phyloP scores from a whole-genome alignment of 2,329 filamentous ascomycete genomes.

The Aspergillus sojae region DNA sequence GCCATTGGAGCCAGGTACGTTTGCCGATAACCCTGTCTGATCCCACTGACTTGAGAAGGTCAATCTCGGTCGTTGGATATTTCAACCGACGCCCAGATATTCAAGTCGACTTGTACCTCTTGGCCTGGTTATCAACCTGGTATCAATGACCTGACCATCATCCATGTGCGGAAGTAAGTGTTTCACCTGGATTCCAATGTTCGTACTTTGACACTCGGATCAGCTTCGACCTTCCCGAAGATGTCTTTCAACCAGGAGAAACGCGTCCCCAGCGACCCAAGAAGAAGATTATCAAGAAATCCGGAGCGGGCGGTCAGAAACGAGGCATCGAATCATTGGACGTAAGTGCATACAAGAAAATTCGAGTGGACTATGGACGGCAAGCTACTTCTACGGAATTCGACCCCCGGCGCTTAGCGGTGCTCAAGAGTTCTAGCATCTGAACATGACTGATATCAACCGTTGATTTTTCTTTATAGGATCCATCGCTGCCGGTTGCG shows the following conservation, averaged over 20 bases:
- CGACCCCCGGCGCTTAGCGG: constrained; percentile 20
- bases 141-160: constrained; percentile 77
- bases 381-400: constrained; percentile 27
- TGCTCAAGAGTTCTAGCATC: constrained; percentile 22
- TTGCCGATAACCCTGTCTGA: constrained; percentile 17
- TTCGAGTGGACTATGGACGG: constrained; percentile 26
- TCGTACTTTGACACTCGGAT: constrained; percentile 18
- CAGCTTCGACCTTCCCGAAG: constrained; percentile 84
- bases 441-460: constrained; percentile 38
- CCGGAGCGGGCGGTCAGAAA: constrained; percentile 40
- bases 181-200: background rate
- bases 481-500: constrained; percentile 30
- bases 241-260: constrained; percentile 84
- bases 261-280: constrained; percentile 62
- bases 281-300: constrained; percentile 53
- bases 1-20: constrained; percentile 71
- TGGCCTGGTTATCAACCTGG: constrained; percentile 76
- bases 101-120: constrained; percentile 77
- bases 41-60: constrained; percentile 39
- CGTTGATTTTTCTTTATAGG: constrained; percentile 24
- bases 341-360: constrained; percentile 42
- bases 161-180: constrained; percentile 82
- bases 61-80: constrained; percentile 55
- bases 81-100: constrained; percentile 78
- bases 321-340: constrained; percentile 44